These are phyloP conservation scores for Byssothecium circinans DNA, from an alignment of 2,329 filamentous ascomycete species.

Conservation along the genomic window DNA sequence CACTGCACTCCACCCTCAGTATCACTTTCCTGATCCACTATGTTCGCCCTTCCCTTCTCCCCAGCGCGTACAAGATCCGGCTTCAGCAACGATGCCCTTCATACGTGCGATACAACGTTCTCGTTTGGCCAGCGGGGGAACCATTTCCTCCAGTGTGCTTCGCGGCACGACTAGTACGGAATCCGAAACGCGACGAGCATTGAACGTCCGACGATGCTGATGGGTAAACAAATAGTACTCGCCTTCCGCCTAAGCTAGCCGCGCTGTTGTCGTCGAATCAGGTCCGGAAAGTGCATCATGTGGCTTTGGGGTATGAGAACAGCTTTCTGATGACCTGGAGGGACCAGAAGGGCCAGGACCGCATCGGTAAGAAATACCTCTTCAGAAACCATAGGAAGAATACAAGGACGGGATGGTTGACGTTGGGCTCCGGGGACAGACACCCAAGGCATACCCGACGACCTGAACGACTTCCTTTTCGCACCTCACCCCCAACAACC, in stretches of 20 bases:
- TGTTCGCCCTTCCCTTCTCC: conserved; percentile 6
- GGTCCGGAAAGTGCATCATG: conserved; percentile 30
- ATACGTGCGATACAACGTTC: conserved; percentile 38
- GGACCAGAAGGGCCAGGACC: conserved; percentile 25
- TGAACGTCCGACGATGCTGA: not conserved
- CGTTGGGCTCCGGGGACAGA: too few relatives aligned
- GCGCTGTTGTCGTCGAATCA: conserved; percentile 26
- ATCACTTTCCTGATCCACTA: not conserved
- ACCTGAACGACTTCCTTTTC: conserved; percentile 30
- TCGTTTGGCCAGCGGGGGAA: conserved; percentile 40
- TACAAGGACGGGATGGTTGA: not conserved
- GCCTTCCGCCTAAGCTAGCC: conserved; percentile 31
- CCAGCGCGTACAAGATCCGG: not conserved
- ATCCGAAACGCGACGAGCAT: not conserved
- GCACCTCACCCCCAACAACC: conserved; percentile 15
- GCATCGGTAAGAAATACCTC: conserved; percentile 17
- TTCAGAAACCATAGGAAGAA: not conserved
- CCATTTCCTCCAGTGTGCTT: conserved; percentile 39
- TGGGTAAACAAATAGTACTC: conserved; percentile 20
- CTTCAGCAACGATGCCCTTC: not conserved
- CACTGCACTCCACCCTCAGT: too few relatives aligned
- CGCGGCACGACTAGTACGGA: conserved; percentile 30
- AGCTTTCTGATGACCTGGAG: conserved; percentile 41
- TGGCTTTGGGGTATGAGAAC: conserved; percentile 36
- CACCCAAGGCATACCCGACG: conserved; percentile 25